These are phyloP conservation scores for Bondarzewia mesenterica DNA, from an alignment of 1,284 basidiomycete genomes.

Conservation along the genomic window DNA sequence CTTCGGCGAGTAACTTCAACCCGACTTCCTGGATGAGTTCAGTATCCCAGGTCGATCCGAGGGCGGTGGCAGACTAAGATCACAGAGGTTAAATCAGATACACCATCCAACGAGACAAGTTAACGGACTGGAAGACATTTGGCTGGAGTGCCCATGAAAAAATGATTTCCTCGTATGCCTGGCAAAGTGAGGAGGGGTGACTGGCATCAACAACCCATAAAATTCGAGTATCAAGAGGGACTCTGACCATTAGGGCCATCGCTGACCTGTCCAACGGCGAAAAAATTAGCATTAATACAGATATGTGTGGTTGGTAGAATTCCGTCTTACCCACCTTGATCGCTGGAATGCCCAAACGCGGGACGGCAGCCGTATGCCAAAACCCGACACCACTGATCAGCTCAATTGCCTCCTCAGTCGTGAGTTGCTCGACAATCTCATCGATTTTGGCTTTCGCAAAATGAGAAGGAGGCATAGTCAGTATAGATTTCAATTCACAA, in stretches of 20 bases:
- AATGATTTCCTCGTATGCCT: conserved; percentile 30
- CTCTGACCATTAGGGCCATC: conserved; percentile 64
- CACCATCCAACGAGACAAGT: not conserved
- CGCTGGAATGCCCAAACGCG: conserved; percentile 60
- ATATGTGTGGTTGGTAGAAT: not conserved
- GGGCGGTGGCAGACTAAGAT: conserved; percentile 53
- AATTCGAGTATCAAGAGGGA: no score
- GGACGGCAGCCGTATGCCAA: conserved; percentile 66
- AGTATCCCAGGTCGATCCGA: conserved; percentile 58
- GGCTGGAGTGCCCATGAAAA: conserved; percentile 41
- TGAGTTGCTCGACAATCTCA: conserved; percentile 54
- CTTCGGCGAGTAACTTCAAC: conserved; percentile 42
- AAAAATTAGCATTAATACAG: not conserved
- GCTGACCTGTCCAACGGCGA: conserved; percentile 42
- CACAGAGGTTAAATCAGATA: not conserved
- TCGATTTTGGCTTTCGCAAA: conserved; percentile 56
- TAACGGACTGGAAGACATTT: conserved; percentile 51
- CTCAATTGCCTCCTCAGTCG: conserved; percentile 62
- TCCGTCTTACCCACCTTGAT: conserved; percentile 43
- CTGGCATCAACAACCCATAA: not conserved
- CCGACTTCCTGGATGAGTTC: conserved; percentile 48
- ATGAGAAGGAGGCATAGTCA: conserved; percentile 64
- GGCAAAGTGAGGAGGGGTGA: not conserved
- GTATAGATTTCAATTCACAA: no score
- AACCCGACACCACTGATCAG: conserved; percentile 67